A percentile compares a stretch with the other conserved stretches of the same genome.
phyloP scores from a whole-genome alignment of 2,329 filamentous ascomycete species.

The Didymella exigua region DNA sequence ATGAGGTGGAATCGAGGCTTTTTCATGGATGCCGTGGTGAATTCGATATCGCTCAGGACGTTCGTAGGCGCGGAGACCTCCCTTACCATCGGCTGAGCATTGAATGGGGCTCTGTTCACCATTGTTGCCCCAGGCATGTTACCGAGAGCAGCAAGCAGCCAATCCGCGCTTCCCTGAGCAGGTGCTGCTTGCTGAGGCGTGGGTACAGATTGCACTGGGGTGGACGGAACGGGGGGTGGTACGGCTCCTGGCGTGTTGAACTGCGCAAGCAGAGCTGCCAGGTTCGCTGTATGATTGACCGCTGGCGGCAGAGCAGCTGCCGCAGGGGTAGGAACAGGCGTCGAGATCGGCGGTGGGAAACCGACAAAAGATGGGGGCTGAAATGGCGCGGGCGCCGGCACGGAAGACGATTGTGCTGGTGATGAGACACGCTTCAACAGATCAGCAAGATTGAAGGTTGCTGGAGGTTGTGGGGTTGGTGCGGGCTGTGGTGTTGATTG shows the following conservation, averaged over 20 bases:
- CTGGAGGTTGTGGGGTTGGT: constrained; percentile 27
- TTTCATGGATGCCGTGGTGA: constrained; percentile 73
- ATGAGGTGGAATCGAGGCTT: constrained; percentile 77
- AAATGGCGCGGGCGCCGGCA: constrained; percentile 33
- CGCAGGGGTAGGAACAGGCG: constrained; percentile 28
- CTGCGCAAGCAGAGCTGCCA: constrained; percentile 42
- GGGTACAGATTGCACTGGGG: constrained; percentile 24
- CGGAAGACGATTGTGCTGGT: constrained; percentile 31
- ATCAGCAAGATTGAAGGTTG: constrained; percentile 36
- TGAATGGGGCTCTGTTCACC: constrained; percentile 33
- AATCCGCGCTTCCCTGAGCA: constrained; percentile 33
- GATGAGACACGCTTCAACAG: constrained; percentile 38
- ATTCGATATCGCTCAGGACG: constrained; percentile 58
- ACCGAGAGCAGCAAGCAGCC: constrained; percentile 42
- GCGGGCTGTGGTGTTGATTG: constrained; percentile 29
- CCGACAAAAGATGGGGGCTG: constrained; percentile 37
- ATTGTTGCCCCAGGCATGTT: constrained; percentile 33
- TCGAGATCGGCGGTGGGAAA: constrained; percentile 28
- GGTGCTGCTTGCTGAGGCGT: constrained; percentile 28
- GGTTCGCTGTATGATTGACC: constrained; percentile 34
- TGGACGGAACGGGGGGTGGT: constrained; percentile 22
- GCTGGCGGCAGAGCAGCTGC: constrained; percentile 35
- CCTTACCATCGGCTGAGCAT: constrained; percentile 35
- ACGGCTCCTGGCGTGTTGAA: constrained; percentile 35
- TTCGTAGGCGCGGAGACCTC: constrained; percentile 45